A percentile compares a stretch with the other conserved stretches of the same genome.
Conservation (phyloP, 2,329 filamentous ascomycete species). For the Fusarium mangiferae region DNA sequence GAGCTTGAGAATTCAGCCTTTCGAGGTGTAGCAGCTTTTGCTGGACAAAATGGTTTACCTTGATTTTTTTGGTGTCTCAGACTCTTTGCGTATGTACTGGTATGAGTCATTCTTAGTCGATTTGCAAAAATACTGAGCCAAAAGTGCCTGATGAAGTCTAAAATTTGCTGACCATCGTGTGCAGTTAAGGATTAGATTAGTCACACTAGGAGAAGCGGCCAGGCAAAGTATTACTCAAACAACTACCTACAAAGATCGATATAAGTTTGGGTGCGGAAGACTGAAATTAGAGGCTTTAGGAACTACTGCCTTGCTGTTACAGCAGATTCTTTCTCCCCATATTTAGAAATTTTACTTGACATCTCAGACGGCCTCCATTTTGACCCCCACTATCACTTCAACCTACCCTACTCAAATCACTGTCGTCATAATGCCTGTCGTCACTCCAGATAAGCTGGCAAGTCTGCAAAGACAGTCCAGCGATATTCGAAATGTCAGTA, state of each 20-base stretch:
- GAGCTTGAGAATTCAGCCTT: constrained; percentile 16
- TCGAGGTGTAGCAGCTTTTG: constrained; percentile 5
- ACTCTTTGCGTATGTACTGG: constrained; percentile 12
- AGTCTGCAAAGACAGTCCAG: constrained; percentile 87
- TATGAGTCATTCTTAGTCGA: constrained; percentile 45
- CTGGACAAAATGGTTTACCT: constrained; percentile 4
- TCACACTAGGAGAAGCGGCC: constrained; percentile 37
- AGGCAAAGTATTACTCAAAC: constrained; percentile 21
- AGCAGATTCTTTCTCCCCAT: constrained; percentile 1
- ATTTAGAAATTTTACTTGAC: constrained; percentile 3
- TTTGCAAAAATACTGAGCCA: constrained; percentile 15
- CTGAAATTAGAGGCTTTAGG: constrained; percentile 4
- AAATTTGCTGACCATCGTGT: constrained; percentile 35
- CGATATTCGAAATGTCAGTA: constrained; percentile 88
- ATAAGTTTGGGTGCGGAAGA: background rate
- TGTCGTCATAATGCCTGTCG: constrained; percentile 80
- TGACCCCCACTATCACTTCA: constrained; percentile 7
- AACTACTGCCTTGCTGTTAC: background rate
- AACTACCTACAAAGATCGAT: constrained; percentile 10
- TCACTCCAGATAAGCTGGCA: constrained; percentile 89
- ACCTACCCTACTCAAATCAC: constrained; percentile 17
- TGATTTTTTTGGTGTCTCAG: constrained; percentile 17
- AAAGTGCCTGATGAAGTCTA: constrained; percentile 11
- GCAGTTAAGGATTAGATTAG: constrained; percentile 33
- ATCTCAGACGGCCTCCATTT: background rate